Evolutionary conservation across 1,284 basidiomycete genomes (phyloP).

Genomic region (Cronartium quercuum): DNA sequence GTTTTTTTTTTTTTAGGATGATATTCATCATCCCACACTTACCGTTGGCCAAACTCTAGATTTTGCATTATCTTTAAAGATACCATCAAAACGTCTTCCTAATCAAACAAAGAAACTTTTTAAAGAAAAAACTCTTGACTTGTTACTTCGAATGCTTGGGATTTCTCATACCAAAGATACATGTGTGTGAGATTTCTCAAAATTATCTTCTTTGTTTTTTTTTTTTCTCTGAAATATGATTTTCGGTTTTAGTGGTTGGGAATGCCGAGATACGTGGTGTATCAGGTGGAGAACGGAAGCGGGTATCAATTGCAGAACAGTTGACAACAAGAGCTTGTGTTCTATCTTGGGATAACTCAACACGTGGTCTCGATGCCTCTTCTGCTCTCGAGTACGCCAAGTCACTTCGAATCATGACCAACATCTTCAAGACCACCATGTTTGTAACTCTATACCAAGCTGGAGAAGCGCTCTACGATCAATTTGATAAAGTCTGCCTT

Average conservation of each 20-base stretch:
- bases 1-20: conserved; percentile 53
- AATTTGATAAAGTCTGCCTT: conserved; percentile 41
- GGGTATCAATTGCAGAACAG: conserved; percentile 44
- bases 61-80: conserved; percentile 61
- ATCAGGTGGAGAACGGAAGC: conserved; percentile 37
- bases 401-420: conserved; percentile 56
- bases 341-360: conserved; percentile 44
- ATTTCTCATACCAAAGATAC: conserved; percentile 61
- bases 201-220: neutral
- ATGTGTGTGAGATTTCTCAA: conserved; percentile 46
- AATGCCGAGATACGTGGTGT: conserved; percentile 44
- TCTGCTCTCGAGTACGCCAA: conserved; percentile 69
- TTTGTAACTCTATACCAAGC: conserved; percentile 55
- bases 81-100: conserved; percentile 55
- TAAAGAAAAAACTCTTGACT: conserved; percentile 54
- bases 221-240: neutral
- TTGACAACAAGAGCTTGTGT: conserved; percentile 42
- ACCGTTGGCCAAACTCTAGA: conserved; percentile 63
- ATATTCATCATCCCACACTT: conserved; percentile 67
- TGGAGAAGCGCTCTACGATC: conserved; percentile 57
- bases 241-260: conserved; percentile 49
- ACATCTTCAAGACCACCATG: conserved; percentile 50
- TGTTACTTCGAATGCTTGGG: conserved; percentile 59
- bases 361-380: conserved; percentile 59
- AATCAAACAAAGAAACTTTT: conserved; percentile 54